Percentiles rank a stretch among this genome's conserved stretches.
Conservation (phyloP, 176 grass and related monocot genomes). For the Carex pumila region DNA sequence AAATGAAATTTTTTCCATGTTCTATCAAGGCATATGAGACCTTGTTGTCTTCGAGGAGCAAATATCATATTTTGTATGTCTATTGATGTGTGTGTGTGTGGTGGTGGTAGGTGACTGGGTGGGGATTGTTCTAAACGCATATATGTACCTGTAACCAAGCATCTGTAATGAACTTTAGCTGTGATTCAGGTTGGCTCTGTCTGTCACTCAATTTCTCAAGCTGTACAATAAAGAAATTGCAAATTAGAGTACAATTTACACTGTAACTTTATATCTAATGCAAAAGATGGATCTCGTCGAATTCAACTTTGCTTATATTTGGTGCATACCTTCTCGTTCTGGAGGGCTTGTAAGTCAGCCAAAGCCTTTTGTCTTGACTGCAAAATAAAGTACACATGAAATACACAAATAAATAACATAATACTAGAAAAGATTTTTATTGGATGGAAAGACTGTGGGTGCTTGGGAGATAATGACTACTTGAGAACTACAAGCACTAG, state of each 20-base stretch:
- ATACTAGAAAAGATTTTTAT: neutral
- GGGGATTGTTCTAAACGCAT: neutral
- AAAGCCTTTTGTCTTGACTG: slow-evolving; percentile 97
- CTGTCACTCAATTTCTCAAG: slow-evolving; percentile 95
- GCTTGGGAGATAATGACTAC: neutral
- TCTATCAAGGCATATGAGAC: neutral
- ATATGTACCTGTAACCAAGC: slow-evolving; percentile 87
- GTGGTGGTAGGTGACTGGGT: no score
- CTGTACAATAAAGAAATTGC: slow-evolving; percentile 32
- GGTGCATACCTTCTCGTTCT: slow-evolving; percentile 73
- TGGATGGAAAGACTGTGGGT: neutral
- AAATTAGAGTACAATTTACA: slow-evolving; percentile 9
- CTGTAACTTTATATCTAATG: neutral
- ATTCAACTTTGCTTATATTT: neutral
- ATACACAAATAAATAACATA: neutral
- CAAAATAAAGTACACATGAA: slow-evolving; percentile 14
- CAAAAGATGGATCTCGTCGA: neutral
- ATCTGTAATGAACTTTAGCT: slow-evolving; percentile 98
- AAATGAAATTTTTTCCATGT: neutral
- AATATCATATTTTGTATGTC: neutral
- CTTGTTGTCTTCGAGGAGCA: neutral
- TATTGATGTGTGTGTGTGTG: neutral
- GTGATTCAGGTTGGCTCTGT: slow-evolving; percentile 98
- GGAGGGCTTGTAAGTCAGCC: slow-evolving; percentile 74
- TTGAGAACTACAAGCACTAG: neutral